These are phyloP conservation scores for Aureobasidium vineae DNA, from an alignment of 2,329 filamentous ascomycete genomes.

Conservation along the genomic window DNA sequence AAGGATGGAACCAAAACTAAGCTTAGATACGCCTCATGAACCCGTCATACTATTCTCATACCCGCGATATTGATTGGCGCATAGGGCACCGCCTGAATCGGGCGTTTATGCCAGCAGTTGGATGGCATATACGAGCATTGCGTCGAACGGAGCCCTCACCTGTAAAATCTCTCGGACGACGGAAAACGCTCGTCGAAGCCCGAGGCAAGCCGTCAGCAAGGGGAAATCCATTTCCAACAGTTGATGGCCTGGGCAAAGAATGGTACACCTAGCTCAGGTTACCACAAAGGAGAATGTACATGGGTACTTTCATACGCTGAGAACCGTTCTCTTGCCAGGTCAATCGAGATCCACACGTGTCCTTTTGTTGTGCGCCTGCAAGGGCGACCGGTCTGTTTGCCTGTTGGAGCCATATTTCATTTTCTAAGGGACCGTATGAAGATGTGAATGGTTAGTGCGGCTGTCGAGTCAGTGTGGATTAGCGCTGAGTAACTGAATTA, in stretches of 20 bases:
- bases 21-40: constrained; percentile 17
- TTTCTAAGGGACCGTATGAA: neutral
- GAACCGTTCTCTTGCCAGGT: constrained; percentile 5
- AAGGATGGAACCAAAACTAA: constrained; percentile 4
- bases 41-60: constrained; percentile 5
- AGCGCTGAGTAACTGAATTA: neutral
- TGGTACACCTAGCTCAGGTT: constrained; percentile 8
- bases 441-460: constrained; percentile 7
- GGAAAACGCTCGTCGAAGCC: neutral
- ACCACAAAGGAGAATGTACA: constrained; percentile 9
- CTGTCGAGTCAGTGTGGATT: constrained; percentile 18
- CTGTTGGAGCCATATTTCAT: neutral
- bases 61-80: constrained; percentile 19
- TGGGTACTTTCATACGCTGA: neutral
- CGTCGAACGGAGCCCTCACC: neutral
- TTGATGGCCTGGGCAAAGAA: neutral
- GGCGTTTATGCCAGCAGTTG: neutral
- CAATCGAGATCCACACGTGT: constrained; percentile 18
- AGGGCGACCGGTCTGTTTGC: constrained; percentile 6
- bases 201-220: constrained; percentile 12
- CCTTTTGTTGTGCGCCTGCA: constrained; percentile 6
- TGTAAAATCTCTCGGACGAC: neutral
- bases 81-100: neutral
- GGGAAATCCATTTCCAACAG: neutral
- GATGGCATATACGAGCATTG: neutral